Evolutionary conservation across 306 rosid genomes (phyloP).

Genomic region (Sophora flavescens): DNA sequence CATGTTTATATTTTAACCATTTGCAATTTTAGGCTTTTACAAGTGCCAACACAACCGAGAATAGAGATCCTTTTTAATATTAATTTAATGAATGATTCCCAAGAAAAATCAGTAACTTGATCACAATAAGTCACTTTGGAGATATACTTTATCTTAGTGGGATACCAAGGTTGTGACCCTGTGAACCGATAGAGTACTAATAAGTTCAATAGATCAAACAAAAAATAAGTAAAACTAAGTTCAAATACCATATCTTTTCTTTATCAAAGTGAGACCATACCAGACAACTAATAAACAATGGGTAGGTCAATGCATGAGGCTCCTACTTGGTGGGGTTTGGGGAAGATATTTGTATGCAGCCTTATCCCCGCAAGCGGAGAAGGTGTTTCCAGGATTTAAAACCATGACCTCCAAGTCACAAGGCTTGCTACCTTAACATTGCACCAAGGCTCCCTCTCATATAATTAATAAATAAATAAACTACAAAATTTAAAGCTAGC

Average conservation of each 20-base stretch:
- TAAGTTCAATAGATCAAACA: conserved; percentile 9
- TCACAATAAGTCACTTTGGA: not conserved
- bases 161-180: not conserved
- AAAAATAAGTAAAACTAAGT: conserved; percentile 4
- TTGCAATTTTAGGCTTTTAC: not conserved
- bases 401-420: too few species aligned
- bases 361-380: too few species aligned
- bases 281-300: not conserved
- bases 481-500: not conserved
- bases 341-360: too few species aligned
- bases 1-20: not conserved
- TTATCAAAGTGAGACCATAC: not conserved
- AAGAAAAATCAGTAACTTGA: not conserved
- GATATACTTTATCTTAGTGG: not conserved
- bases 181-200: not conserved
- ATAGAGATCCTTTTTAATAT: not conserved
- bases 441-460: not conserved
- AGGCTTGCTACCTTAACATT: too few species aligned
- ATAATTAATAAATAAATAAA: not conserved
- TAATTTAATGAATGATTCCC: not conserved
- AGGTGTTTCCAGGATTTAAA: too few species aligned
- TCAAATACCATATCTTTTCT: not conserved
- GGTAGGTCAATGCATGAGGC: too few species aligned
- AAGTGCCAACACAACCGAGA: not conserved
- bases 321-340: too few species aligned